These are phyloP conservation scores for Hypoxylon fuscum DNA, from an alignment of 495 filamentous ascomycete species.

Conservation along the genomic window DNA sequence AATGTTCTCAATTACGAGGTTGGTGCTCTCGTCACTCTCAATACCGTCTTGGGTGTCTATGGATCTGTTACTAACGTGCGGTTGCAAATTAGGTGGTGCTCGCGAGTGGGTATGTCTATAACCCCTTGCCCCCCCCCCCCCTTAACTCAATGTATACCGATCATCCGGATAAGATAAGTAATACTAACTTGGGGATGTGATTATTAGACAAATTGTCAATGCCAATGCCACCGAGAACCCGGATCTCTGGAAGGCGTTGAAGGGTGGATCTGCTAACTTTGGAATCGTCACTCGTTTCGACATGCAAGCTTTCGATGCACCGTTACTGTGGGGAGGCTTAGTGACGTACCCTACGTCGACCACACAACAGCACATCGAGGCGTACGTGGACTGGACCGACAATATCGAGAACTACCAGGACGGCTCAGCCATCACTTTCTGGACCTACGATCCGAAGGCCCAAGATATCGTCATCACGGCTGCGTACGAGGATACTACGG, in stretches of 20 bases:
- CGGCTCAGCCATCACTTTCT: conserved; percentile 26
- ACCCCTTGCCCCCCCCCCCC: too few relatives aligned
- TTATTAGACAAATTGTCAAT: conserved; percentile 34
- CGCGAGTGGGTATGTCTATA: conserved; percentile 22
- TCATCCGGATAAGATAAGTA: too few relatives aligned
- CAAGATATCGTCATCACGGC: conserved; percentile 11
- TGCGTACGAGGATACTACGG: conserved; percentile 10
- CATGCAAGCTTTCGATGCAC: conserved; percentile 50
- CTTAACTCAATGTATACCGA: background rate
- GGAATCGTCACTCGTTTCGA: conserved; percentile 63
- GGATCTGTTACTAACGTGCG: background rate
- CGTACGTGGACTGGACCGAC: conserved; percentile 44
- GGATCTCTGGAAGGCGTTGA: conserved; percentile 58
- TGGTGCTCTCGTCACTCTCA: conserved; percentile 31
- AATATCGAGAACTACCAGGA: conserved; percentile 17
- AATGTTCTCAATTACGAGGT: conserved; percentile 59
- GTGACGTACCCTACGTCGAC: background rate
- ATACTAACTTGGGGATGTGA: background rate
- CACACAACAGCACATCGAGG: conserved; percentile 27
- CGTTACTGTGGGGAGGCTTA: conserved; percentile 2
- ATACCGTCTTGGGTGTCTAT: conserved; percentile 18
- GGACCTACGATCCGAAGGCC: conserved; percentile 4
- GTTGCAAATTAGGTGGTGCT: conserved; percentile 36
- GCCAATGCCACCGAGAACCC: conserved; percentile 38
- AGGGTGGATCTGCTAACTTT: conserved; percentile 64